phyloP scores from a whole-genome alignment of 2,329 filamentous ascomycete species.

The Penicillium sp. region DNA sequence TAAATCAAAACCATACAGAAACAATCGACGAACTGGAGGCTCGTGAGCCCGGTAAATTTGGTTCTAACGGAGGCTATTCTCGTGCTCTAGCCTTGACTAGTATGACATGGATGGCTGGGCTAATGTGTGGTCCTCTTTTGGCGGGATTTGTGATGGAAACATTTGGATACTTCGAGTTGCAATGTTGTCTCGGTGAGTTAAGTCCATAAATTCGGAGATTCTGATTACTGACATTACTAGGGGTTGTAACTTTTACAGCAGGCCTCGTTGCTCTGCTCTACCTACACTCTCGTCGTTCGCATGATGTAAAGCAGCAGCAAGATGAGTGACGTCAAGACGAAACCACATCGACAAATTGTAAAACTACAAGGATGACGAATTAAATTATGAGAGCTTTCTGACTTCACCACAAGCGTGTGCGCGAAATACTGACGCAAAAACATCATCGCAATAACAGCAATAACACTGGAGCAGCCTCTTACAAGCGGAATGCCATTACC shows the following conservation, averaged over 20 bases:
- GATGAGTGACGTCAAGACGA: too few relatives aligned
- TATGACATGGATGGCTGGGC: conserved; percentile 21
- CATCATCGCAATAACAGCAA: too few relatives aligned
- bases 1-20: not conserved
- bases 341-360: too few relatives aligned
- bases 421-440: too few relatives aligned
- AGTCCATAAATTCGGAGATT: not conserved
- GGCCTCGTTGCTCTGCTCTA: not conserved
- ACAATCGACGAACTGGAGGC: conserved; percentile 16
- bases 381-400: too few relatives aligned
- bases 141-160: conserved; percentile 5
- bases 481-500: too few relatives aligned
- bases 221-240: not conserved
- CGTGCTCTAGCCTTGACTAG: conserved; percentile 20
- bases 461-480: too few relatives aligned
- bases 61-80: conserved; percentile 23
- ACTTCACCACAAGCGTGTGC: too few relatives aligned
- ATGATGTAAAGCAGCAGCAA: not conserved
- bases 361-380: too few relatives aligned
- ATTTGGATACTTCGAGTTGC: conserved; percentile 16
- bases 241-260: not conserved
- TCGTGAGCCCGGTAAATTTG: conserved; percentile 20
- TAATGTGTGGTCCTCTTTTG: not conserved
- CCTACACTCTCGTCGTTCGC: not conserved
- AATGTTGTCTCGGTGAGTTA: conserved; percentile 6